These are phyloP conservation scores for Paragyromitra xinjiangensis DNA, from an alignment of 495 filamentous ascomycete genomes.

Conservation along the genomic window DNA sequence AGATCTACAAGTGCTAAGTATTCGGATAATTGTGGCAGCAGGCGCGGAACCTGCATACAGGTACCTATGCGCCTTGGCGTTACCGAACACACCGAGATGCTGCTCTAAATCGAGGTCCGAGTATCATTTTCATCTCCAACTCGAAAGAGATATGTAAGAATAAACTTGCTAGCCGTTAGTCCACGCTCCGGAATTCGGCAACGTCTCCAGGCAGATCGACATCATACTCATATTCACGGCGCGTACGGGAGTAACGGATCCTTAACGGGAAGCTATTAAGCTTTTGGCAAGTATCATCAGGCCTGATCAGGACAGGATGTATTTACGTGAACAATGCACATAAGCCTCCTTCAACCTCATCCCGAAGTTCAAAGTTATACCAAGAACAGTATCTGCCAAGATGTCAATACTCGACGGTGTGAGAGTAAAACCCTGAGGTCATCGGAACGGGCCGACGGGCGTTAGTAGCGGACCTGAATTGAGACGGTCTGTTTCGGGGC, in stretches of 20 bases:
- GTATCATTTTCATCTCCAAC: not conserved
- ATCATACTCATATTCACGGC: not conserved
- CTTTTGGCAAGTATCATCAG: not conserved
- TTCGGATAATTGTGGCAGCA: slow-evolving; percentile 9
- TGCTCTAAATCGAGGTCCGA: slow-evolving; percentile 1
- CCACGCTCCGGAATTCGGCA: slow-evolving; percentile 14
- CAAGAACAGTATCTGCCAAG: slow-evolving; percentile 1
- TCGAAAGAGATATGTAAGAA: not conserved
- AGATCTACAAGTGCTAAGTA: not conserved
- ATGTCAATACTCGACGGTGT: not conserved
- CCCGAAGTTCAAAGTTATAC: not conserved
- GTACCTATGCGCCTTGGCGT: not conserved
- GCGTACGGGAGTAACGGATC: slow-evolving; percentile 9
- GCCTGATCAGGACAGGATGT: not conserved
- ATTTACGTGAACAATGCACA: not conserved
- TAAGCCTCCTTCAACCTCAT: slow-evolving; percentile 8
- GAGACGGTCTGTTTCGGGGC: not conserved
- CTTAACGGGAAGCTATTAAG: slow-evolving; percentile 29
- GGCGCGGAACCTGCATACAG: slow-evolving; percentile 10
- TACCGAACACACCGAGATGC: not conserved
- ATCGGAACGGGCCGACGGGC: not conserved
- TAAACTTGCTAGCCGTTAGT: not conserved
- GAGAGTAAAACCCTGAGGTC: not conserved
- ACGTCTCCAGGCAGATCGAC: not conserved
- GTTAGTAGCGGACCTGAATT: not conserved